Base-by-base conservation (phyloP, 345 rosid species). In the Arabis alpina region DNA sequence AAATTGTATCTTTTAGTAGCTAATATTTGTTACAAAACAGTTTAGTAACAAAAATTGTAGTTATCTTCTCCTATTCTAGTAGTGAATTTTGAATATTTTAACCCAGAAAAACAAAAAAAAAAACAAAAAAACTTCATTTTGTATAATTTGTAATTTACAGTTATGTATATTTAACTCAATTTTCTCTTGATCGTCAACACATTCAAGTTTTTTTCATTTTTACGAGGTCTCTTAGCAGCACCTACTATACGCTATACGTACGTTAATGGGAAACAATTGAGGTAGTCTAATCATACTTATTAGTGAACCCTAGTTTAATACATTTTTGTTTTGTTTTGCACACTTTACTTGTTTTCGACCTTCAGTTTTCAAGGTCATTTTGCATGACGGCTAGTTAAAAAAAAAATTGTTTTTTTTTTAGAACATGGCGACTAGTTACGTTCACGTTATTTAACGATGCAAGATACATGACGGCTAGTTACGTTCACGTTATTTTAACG, bases 401-500 rank as follows among this genome's bases (percentile, higher is more conserved):
- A n/a, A n/a, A n/a, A n/a, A 19, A 19, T 19, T 19, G 0, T 19
- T 19, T 19, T 19, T 19, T 19, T 19, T 19, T 19, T 19, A 19
- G 23, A 19, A 19, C 23, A 19, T 19, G 23, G 23, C 23, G 23
- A 19, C 23, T 19, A 19, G 23, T 19, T 19, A 19, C 23, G 23
- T 19, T 19, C 23, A 19, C 23, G 23, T 19, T 19, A 19, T 19
- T 19, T 19, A 19, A 19, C 23, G 23, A 19, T 19, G n/a, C n/a
- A n/a, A n/a, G n/a, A n/a, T n/a, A n/a, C 77, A 66, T 66, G 77
- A 73, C 8, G 19, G 5, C 61, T 43, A 73, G 40, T 73, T 66
- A 43, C 72, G 77, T 73, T 66, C 77, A 73, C 77, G 66, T 65
- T 15, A 23, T 49, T 19, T 23, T 41, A 42, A 65, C 71, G n/a